Conservation (phyloP, 805 yeast species). For the Peterozyma toletana region DNA sequence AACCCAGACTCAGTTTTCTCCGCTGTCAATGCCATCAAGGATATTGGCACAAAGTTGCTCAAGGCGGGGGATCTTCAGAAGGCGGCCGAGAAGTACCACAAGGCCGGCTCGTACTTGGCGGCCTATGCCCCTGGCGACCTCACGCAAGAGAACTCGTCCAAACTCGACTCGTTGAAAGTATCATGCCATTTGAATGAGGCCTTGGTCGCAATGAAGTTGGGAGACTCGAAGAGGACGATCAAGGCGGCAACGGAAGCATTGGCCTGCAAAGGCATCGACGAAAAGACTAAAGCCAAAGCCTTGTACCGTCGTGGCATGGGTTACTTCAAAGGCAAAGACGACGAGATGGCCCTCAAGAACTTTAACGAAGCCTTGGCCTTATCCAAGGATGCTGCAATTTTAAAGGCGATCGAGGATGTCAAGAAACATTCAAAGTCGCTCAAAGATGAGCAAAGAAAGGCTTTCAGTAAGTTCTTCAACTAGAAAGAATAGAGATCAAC, state of each 20-base stretch:
- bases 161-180: constrained; percentile 46
- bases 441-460: constrained; percentile 65
- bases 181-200: constrained; percentile 70
- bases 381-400: constrained; percentile 72
- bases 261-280: constrained; percentile 50
- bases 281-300: constrained; percentile 76
- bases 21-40: constrained; percentile 62
- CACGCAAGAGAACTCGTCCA: constrained; percentile 42
- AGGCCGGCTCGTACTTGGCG: constrained; percentile 61
- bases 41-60: constrained; percentile 69
- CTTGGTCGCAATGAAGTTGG: constrained; percentile 60
- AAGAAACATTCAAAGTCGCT: constrained; percentile 28
- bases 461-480: constrained; percentile 62
- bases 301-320: constrained; percentile 81
- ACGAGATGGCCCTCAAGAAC: constrained; percentile 60
- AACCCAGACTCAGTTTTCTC: constrained; percentile 59
- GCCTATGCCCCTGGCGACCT: constrained; percentile 73
- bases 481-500: neutral
- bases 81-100: constrained; percentile 64
- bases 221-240: constrained; percentile 45
- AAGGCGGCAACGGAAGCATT: constrained; percentile 61
- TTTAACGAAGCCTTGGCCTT: constrained; percentile 57
- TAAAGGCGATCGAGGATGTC: constrained; percentile 56
- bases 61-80: constrained; percentile 51
- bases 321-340: constrained; percentile 52